Evolutionary conservation across 768 basidiomycete genomes (phyloP), one percentile per base, ranked within the genome.

Genomic region (Gautieria morchelliformis): DNA sequence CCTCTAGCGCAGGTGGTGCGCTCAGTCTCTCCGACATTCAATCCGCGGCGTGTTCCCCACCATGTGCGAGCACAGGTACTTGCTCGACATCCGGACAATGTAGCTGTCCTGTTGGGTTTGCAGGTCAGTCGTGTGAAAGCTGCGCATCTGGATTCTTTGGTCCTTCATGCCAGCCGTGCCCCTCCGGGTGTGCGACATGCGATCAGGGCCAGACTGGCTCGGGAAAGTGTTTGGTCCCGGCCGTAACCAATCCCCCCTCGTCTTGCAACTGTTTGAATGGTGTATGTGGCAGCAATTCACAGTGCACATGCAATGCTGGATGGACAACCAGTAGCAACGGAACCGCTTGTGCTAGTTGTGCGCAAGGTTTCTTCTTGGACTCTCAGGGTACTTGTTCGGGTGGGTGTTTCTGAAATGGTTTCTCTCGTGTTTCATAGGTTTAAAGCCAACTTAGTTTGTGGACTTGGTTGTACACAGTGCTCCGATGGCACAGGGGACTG

Each of bases 191-290:
- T 68, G 64, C 73, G 0, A 68, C 76, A 3, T 94, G 92, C 66
- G 86, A 91, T 61, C 83, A 89, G 17, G 91, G 92, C 5, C 82
- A 88, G 42, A 77, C 83, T 0, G 92, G 92, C 0, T 77, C 82
- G 0, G 93, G 93, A 0, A 74, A 74, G 44, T 95, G 93, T 67
- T 75, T 89, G 57, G 68, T 71, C 10, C 68, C 79, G 4, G 64
- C 70, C 0, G 71, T 80, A 30, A 65, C 69, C 37, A 80, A 83
- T 61, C 71, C 75, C 2, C 80, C 86, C 2, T 77, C 80, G 37
- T 77, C 77, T 1, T 95, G 92, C 70, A 86, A 90, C 64, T 95
- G 92, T 65, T 60, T 84, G 51, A 93, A 93, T 63, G 92, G 92
- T 2, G 68, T 80, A 46, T 95, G 92, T 68, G 78, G 78, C 1